Percentiles rank a stretch among this genome's conserved stretches.
These are phyloP conservation scores for Endocladia muricata DNA, from an alignment of 31 red algal genomes.

Conservation along the genomic window DNA sequence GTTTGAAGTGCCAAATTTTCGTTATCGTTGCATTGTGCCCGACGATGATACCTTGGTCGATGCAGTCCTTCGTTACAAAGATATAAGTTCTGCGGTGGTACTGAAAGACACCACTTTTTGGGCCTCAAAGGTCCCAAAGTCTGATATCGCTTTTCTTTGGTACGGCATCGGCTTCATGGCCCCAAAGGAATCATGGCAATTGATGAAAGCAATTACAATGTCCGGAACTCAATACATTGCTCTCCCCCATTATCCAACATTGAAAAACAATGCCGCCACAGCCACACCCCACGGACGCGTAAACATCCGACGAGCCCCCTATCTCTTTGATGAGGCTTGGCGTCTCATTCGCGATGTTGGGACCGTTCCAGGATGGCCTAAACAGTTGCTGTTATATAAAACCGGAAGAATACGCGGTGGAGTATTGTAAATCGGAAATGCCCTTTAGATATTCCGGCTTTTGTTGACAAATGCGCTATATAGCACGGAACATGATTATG, in stretches of 20 bases:
- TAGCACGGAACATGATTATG: constrained; percentile 24
- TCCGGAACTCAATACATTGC: constrained; percentile 35
- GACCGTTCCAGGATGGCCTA: too few species aligned
- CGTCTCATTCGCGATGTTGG: constrained; percentile 58
- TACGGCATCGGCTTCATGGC: constrained; percentile 48
- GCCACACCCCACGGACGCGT: constrained; percentile 32
- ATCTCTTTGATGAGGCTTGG: constrained; percentile 54
- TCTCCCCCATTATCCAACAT: constrained; percentile 52
- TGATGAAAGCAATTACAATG: constrained; percentile 34
- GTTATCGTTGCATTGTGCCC: constrained; percentile 53
- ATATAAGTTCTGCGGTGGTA: constrained; percentile 17
- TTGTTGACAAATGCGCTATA: background rate
- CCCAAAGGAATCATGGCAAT: constrained; percentile 41
- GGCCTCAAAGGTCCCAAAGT: constrained; percentile 37
- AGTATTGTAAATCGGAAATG: constrained; percentile 32
- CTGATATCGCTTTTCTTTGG: constrained; percentile 55
- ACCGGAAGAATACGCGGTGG: too few species aligned
- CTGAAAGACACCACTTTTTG: constrained; percentile 31
- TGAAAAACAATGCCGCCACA: constrained; percentile 33
- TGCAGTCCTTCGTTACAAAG: constrained; percentile 31
- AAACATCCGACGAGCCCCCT: constrained; percentile 69
- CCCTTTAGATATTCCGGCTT: too few species aligned
- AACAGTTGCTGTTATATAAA: too few species aligned
- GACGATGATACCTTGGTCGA: constrained; percentile 29
- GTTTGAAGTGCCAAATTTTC: constrained; percentile 65